Conservation (phyloP, 177 flowering plant genomes). For the Telopea speciosissima region DNA sequence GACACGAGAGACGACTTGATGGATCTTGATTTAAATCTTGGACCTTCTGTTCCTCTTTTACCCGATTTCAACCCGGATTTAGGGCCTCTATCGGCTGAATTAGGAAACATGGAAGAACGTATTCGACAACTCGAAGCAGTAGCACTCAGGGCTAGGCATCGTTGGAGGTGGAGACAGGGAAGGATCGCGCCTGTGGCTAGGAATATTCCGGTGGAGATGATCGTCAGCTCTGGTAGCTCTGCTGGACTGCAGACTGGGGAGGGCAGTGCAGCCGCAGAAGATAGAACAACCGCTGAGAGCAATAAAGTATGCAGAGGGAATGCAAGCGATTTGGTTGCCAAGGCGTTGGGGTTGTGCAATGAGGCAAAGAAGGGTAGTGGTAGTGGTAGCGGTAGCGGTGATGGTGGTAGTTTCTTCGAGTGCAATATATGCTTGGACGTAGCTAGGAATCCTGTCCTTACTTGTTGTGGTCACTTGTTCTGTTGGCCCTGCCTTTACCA, state of each 20-base stretch:
- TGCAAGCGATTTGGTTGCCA: background rate
- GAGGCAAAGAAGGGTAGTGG: background rate
- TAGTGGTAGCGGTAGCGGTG: background rate
- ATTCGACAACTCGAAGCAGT: background rate
- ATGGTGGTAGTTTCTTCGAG: background rate
- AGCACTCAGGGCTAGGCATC: background rate
- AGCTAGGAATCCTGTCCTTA: background rate
- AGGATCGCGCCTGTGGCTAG: background rate
- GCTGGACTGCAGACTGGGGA: background rate
- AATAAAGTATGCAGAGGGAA: background rate
- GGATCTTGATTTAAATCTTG: background rate
- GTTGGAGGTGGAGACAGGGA: background rate
- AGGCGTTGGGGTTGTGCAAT: background rate
- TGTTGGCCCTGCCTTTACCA: background rate
- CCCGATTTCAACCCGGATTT: background rate
- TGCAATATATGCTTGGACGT: background rate
- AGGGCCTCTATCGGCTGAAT: background rate
- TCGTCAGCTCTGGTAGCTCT: background rate
- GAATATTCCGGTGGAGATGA: background rate
- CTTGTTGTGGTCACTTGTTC: constrained; percentile 1
- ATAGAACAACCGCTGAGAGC: background rate
- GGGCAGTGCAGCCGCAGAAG: background rate
- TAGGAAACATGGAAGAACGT: background rate
- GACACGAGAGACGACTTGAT: background rate
- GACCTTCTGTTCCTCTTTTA: background rate